Evolutionary conservation across 2,329 filamentous ascomycete genomes (phyloP).

Genomic region (Fusarium sp.): DNA sequence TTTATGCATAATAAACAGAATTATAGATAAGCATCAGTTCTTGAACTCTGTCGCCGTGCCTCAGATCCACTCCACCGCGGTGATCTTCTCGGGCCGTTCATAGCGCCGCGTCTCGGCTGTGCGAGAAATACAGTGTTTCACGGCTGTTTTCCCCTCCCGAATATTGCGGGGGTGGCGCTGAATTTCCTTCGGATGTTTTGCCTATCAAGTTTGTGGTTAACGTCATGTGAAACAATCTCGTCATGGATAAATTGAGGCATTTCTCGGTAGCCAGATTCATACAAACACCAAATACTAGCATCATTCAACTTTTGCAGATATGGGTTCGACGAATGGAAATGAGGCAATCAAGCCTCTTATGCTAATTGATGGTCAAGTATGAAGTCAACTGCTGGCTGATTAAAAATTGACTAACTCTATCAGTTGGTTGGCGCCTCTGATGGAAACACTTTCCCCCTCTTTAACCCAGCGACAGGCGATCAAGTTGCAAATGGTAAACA

Average conservation of each 20-base stretch:
- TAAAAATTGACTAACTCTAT: not conserved
- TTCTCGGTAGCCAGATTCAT: not conserved
- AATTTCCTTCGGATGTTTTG: not conserved
- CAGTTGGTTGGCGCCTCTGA: conserved; percentile 37
- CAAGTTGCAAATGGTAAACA: conserved; percentile 29
- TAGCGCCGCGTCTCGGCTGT: not conserved
- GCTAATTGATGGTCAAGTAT: conserved; percentile 36
- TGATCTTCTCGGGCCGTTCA: not conserved
- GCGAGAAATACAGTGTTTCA: not conserved
- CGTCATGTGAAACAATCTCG: conserved; percentile 10
- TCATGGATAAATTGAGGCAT: not conserved
- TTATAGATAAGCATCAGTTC: not conserved
- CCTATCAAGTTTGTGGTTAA: not conserved
- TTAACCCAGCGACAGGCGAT: conserved; percentile 32
- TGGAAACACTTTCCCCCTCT: conserved; percentile 33
- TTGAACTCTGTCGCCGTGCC: not conserved
- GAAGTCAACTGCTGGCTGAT: not conserved
- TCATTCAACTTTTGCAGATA: not conserved
- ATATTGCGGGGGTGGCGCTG: conserved; percentile 1
- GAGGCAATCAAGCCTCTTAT: conserved; percentile 18
- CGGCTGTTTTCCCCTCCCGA: not conserved
- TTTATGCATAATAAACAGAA: not conserved
- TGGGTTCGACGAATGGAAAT: not conserved
- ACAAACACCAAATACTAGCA: not conserved
- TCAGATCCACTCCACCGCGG: not conserved